Evolutionary conservation across 768 basidiomycete genomes (phyloP).

Genomic region (Mycena galericulata): DNA sequence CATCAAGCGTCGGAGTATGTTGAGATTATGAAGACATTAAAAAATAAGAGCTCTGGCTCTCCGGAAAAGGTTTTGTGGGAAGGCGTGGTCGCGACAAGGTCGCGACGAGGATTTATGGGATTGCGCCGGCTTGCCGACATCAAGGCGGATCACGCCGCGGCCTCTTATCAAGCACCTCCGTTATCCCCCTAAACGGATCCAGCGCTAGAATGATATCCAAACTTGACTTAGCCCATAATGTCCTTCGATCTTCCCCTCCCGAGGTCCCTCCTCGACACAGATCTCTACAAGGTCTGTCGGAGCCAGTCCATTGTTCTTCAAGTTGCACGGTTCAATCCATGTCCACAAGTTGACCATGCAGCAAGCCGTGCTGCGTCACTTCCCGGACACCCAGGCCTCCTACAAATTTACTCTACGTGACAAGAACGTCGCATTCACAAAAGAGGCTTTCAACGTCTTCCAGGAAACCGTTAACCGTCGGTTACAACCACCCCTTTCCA

Average conservation of each 20-base stretch:
- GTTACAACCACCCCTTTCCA: constrained; percentile 39
- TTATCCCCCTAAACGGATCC: background rate
- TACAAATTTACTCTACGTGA: constrained; percentile 89
- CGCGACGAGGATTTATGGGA: no score
- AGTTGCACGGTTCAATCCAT: constrained; percentile 8
- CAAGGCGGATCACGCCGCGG: no score
- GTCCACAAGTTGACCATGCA: constrained; percentile 89
- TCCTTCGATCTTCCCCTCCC: constrained; percentile 50
- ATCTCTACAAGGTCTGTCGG: constrained; percentile 87
- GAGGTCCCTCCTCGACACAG: constrained; percentile 87
- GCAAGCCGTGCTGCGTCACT: constrained; percentile 85
- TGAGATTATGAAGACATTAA: no score
- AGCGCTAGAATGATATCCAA: background rate
- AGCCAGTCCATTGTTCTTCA: background rate
- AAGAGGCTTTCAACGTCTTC: constrained; percentile 71
- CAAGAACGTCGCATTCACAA: constrained; percentile 71
- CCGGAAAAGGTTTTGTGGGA: no score
- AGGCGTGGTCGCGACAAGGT: no score
- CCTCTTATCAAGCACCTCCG: constrained; percentile 5
- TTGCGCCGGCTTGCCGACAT: no score
- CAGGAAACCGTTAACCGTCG: constrained; percentile 66
- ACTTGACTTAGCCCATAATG: constrained; percentile 45
- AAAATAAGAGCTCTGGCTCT: no score
- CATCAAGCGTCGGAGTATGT: no score
- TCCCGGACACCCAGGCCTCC: constrained; percentile 74